Evolutionary conservation across 768 basidiomycete species (phyloP).

Genomic region (Amanita muscaria): DNA sequence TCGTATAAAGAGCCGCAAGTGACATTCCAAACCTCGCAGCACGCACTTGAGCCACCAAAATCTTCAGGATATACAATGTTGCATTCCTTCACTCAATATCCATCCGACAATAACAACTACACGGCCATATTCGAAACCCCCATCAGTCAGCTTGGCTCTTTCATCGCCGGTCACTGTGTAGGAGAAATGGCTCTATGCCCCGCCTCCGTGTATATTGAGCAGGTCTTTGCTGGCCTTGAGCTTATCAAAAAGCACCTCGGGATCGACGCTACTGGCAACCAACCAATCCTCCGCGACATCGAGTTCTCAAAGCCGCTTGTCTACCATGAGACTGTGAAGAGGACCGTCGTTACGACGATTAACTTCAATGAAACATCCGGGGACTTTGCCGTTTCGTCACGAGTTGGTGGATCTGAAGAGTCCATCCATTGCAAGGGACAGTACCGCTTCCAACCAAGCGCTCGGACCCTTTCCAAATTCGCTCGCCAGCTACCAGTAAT

Average conservation of each 20-base stretch:
- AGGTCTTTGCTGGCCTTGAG: conserved; percentile 37
- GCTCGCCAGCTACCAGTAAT: conserved; percentile 26
- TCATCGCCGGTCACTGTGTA: conserved; percentile 52
- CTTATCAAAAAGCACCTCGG: conserved; percentile 26
- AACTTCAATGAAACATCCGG: not conserved
- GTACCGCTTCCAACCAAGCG: conserved; percentile 27
- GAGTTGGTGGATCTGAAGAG: conserved; percentile 22
- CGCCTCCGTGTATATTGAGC: conserved; percentile 57
- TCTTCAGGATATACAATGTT: conserved; percentile 27
- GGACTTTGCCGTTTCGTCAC: conserved; percentile 29
- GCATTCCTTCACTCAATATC: conserved; percentile 33
- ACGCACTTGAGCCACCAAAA: not conserved
- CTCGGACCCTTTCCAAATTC: conserved; percentile 29
- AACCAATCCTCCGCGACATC: conserved; percentile 33
- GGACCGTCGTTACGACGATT: conserved; percentile 28
- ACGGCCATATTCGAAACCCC: conserved; percentile 48
- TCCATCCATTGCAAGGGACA: conserved; percentile 38
- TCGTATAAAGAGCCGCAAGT: conserved; percentile 26
- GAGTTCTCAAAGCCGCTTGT: conserved; percentile 50
- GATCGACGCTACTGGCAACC: conserved; percentile 18
- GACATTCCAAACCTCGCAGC: not conserved
- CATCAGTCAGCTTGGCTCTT: conserved; percentile 29
- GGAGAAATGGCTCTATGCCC: conserved; percentile 50
- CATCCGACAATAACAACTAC: conserved; percentile 25
- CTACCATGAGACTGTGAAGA: conserved; percentile 23